These are phyloP conservation scores for Entonaema liquescens DNA, from an alignment of 495 filamentous ascomycete species.

Conservation along the genomic window DNA sequence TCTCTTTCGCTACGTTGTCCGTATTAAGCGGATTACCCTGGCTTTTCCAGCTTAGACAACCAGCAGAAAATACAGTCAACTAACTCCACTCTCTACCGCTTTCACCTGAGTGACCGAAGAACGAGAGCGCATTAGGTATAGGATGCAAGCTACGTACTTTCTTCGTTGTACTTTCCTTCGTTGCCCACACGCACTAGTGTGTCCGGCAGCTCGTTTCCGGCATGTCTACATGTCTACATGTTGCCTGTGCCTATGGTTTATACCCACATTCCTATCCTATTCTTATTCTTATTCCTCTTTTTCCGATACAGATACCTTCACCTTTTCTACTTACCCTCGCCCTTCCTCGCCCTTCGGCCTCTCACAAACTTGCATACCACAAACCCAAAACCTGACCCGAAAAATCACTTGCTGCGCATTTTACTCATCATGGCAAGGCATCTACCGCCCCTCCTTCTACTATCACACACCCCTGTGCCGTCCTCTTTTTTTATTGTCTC, in stretches of 20 bases:
- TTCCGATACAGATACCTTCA: slow-evolving; percentile 15
- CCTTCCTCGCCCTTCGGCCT: slow-evolving; percentile 33
- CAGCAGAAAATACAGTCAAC: slow-evolving; percentile 30
- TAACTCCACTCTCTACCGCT: slow-evolving; percentile 36
- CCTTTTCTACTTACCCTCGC: not conserved
- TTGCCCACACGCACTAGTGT: slow-evolving; percentile 40
- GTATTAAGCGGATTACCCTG: slow-evolving; percentile 18
- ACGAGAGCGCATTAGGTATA: slow-evolving; percentile 33
- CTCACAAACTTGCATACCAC: slow-evolving; percentile 35
- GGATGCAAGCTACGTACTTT: slow-evolving; percentile 28
- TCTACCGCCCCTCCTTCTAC: slow-evolving; percentile 32
- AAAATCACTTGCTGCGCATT: slow-evolving; percentile 34
- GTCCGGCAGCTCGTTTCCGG: slow-evolving; percentile 30
- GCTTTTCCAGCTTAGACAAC: slow-evolving; percentile 35
- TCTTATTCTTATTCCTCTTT: slow-evolving; percentile 9
- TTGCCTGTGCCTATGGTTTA: slow-evolving; percentile 3
- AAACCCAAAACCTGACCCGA: slow-evolving; percentile 21
- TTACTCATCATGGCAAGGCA: slow-evolving; percentile 46
- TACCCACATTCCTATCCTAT: not conserved
- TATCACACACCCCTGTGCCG: slow-evolving; percentile 39
- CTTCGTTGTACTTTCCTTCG: slow-evolving; percentile 4
- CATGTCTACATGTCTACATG: slow-evolving; percentile 10
- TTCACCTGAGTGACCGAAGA: slow-evolving; percentile 45
- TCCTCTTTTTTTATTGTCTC: slow-evolving; percentile 31
- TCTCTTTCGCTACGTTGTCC: not conserved